Evolutionary conservation across 805 yeast species (phyloP), one percentile per base, ranked within the genome.

Genomic region (Ogataea populi-albae): DNA sequence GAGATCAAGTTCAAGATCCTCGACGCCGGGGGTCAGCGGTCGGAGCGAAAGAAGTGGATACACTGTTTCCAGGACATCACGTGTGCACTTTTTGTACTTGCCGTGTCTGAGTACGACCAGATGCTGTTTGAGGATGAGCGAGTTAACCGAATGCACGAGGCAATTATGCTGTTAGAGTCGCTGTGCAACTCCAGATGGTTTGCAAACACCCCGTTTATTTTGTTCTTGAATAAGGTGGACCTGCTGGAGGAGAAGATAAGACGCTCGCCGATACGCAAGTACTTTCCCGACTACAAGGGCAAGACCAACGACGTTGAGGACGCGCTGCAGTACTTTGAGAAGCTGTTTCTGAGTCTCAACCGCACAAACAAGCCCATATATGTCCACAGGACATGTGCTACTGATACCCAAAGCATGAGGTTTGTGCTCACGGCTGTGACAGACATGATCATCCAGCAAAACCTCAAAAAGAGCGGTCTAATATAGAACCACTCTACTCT

Each of bases 1-100:
- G 76, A 78, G 7, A 72, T 78, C 30, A 75, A 70, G 45, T 81
- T 89, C 57, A 79, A 78, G 52, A 86, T 93, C 26, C 65, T 88
- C 28, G 98, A 93, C 68, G 98, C 96, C 4, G 98, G 98, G 35
- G 98, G 98, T 2, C 97, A 89, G 63, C 66, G 96, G 42, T 77
- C 86, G 15, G 97, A 89, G 58, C 71, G 97, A 42, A 78, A 82
- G 49, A 89, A 89, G 58, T 89, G 97, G 97, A 85, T 89, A 44
- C 96, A 88, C 55, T 86, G 95, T 54, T 89, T 89, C 61, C 93
- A 89, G 53, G 86, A 84, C 43, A 85, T 91, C 32, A 83, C 95
- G 1, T 85, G 94, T 3, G 82, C 94, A 0, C 59, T 91, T 24
- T 93, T 87, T 59, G 96, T 91, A 6, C 73, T 85, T 14, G 96